phyloP scores from a whole-genome alignment of 2,329 filamentous ascomycete genomes.

The Hypomyces perniciosus region DNA sequence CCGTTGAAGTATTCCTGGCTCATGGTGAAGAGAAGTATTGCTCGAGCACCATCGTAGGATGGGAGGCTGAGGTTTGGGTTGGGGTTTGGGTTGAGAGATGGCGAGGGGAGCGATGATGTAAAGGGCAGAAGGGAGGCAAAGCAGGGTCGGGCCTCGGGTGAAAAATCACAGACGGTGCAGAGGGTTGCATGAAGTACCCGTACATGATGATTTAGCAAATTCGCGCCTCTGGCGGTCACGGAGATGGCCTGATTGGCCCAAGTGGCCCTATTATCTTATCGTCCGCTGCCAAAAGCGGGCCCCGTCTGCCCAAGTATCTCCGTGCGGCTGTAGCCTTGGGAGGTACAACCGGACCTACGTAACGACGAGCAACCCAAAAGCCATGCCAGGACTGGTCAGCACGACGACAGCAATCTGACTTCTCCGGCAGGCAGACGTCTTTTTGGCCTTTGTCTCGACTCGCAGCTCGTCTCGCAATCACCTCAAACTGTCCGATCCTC shows the following conservation, averaged over 20 bases:
- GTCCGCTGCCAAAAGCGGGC: neutral
- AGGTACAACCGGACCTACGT: constrained; percentile 7
- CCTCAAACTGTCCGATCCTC: neutral
- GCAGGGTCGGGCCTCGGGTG: constrained; percentile 13
- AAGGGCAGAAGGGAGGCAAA: constrained; percentile 16
- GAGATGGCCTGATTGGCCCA: constrained; percentile 24
- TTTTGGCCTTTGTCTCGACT: neutral
- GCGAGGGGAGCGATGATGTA: constrained; percentile 14
- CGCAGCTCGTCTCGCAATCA: neutral
- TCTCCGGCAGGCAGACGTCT: constrained; percentile 14
- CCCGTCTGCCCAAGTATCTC: neutral
- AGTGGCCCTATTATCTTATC: constrained; percentile 13
- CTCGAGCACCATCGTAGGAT: constrained; percentile 31
- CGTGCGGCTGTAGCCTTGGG: neutral
- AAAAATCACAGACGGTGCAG: constrained; percentile 1
- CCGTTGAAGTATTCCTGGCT: constrained; percentile 53
- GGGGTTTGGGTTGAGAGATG: neutral
- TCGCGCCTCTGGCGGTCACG: constrained; percentile 13
- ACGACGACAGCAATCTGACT: constrained; percentile 2
- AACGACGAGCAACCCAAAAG: constrained; percentile 2
- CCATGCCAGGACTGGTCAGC: neutral
- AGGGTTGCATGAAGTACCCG: constrained; percentile 17
- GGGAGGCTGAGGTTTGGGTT: constrained; percentile 4
- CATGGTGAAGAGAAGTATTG: constrained; percentile 37
- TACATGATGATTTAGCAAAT: constrained; percentile 18